Evolutionary conservation across 768 basidiomycete species (phyloP), one percentile per base, ranked within the genome.

Genomic region (Rhizopogon rudus): DNA sequence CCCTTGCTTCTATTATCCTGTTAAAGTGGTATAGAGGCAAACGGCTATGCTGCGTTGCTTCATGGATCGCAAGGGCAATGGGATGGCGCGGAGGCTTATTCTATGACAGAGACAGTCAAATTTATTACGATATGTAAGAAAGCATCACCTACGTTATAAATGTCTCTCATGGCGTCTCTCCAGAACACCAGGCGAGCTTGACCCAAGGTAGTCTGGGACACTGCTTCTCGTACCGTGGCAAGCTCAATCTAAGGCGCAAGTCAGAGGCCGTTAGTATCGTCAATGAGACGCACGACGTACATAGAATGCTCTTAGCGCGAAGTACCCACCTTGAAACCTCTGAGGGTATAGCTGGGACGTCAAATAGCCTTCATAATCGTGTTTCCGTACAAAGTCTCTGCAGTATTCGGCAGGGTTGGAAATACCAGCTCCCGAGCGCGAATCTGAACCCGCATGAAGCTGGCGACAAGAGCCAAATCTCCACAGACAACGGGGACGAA

Each of bases 121-220:
- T 56, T 16, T n/a, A 44, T 16, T 40, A 17, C 8, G 25, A 31
- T 49, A 39, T 48, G 33, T 40, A 44, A 13, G 16, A 14, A 33
- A 52, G 28, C 78, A 67, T 63, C 44, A 65, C 69, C 56, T 48
- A 88, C 91, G 65, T 86, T 79, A 62, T 73, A 73, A 20, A 91
- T 81, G 45, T 72, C 78, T 62, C 84, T 88, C 28, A 93, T 64
- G 12, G 88, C 84, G 64, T 94, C 90, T 61, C 83, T 81, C 91
- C 91, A 94, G 67, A 93, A 93, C 66, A 92, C 86, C 75, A 91
- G 81, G 60, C 89, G 79, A 79, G 92, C 89, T 66, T 83, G 82
- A n/a, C 90, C 91, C 54, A 93, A 82, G 40, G 80, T 75, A 37
- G 81, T 66, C 56, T 86, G 87, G 16, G 89, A 88, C 13, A 90